Conservation (phyloP, 139 green algal genomes). For the Chlorella sp. region DNA sequence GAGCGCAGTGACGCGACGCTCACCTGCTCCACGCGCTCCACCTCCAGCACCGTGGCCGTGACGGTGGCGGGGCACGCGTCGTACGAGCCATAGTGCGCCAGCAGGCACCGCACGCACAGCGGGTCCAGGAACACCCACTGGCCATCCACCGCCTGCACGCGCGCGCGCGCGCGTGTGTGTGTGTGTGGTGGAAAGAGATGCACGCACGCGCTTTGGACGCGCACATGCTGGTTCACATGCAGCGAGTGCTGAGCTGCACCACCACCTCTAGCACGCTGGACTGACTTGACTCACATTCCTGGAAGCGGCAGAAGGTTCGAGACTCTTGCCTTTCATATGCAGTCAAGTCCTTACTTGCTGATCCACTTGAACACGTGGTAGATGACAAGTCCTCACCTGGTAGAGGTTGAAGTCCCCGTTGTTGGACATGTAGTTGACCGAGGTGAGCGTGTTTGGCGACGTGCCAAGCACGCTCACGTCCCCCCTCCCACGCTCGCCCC, state of each 20-base stretch:
- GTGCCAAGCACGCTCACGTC: neutral
- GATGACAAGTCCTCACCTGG: no score
- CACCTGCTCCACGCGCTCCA: constrained; percentile 57
- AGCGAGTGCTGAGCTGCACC: no score
- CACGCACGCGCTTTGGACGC: no score
- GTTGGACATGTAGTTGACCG: constrained; percentile 20
- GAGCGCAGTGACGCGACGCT: neutral
- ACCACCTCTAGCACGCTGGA: no score
- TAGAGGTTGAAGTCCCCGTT: constrained; percentile 26
- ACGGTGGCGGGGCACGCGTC: constrained; percentile 46
- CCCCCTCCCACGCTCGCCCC: neutral
- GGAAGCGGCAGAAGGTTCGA: no score
- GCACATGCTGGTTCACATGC: no score
- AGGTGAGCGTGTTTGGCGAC: neutral
- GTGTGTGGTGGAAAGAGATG: no score
- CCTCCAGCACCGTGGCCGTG: constrained; percentile 53
- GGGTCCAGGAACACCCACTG: constrained; percentile 74
- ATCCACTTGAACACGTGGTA: no score
- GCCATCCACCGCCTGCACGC: constrained; percentile 61
- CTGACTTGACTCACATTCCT: no score
- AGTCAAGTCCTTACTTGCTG: no score
- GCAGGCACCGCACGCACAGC: constrained; percentile 56
- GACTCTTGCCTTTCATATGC: no score
- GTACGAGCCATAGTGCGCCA: constrained; percentile 46
- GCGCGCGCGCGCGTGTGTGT: no score